These are phyloP conservation scores for Colletotrichum camelliae DNA, from an alignment of 2,329 filamentous ascomycete genomes.

Conservation along the genomic window DNA sequence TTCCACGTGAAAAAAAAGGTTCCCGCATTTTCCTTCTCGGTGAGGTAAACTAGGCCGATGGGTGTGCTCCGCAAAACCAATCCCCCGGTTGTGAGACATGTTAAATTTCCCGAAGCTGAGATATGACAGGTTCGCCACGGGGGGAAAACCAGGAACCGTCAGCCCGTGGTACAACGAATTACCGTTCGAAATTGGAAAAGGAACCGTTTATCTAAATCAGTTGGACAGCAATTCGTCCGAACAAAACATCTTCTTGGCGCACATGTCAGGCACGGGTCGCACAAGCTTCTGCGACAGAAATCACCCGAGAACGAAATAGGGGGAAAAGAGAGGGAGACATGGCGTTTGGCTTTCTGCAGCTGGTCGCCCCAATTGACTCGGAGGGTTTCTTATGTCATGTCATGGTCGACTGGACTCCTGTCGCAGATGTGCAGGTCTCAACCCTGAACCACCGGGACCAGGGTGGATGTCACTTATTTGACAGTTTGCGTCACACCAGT, in stretches of 20 bases:
- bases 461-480: neutral
- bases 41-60: neutral
- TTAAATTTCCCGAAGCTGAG: neutral
- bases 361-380: neutral
- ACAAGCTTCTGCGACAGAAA: neutral
- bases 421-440: neutral
- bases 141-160: neutral
- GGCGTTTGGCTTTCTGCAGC: neutral
- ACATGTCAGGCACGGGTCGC: neutral
- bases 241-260: neutral
- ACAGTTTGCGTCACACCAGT: neutral
- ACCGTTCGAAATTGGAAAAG: neutral
- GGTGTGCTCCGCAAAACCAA: neutral
- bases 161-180: neutral
- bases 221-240: neutral
- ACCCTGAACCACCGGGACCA: neutral
- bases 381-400: slow-evolving; percentile 1
- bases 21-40: neutral
- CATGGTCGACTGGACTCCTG: neutral
- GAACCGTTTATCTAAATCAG: neutral
- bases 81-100: neutral
- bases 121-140: neutral
- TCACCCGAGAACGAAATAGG: neutral
- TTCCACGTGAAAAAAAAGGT: neutral
- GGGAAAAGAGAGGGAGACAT: neutral